Evolutionary conservation across 1,284 basidiomycete species (phyloP).

Genomic region (Athelia sp.): DNA sequence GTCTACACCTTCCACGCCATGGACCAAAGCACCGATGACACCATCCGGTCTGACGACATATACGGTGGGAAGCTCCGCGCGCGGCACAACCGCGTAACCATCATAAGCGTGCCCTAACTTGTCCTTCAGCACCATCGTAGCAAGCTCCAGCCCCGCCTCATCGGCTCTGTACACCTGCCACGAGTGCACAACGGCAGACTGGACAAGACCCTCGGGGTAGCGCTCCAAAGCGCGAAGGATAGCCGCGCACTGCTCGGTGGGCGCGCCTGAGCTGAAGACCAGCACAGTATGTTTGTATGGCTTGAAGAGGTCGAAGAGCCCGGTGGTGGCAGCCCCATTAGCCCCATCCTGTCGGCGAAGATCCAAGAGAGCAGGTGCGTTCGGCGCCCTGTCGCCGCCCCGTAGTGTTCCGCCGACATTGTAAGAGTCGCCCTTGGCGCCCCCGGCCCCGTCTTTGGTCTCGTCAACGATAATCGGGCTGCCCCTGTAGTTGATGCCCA

Average conservation of each 20-base stretch:
- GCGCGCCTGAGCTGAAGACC: conserved; percentile 20
- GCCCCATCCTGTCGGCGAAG: neutral
- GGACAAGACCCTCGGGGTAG: conserved; percentile 9
- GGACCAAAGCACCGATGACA: conserved; percentile 32
- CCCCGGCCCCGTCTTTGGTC: conserved; percentile 1
- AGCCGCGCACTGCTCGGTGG: conserved; percentile 10
- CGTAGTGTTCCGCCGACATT: conserved; percentile 7
- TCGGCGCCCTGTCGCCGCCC: conserved; percentile 22
- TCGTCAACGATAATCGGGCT: conserved; percentile 26
- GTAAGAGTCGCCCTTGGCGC: conserved; percentile 8
- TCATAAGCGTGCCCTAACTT: conserved; percentile 28
- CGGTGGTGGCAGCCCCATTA: conserved; percentile 11
- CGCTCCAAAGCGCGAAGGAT: conserved; percentile 1
- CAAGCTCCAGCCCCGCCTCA: conserved; percentile 4
- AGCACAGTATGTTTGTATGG: conserved; percentile 28
- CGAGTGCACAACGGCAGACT: conserved; percentile 15
- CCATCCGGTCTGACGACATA: conserved; percentile 32
- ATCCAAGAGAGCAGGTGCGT: conserved; percentile 12
- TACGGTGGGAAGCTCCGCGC: conserved; percentile 27
- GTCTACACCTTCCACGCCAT: conserved; percentile 21
- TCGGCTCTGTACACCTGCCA: conserved; percentile 14
- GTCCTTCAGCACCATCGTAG: conserved; percentile 31
- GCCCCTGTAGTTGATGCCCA: conserved; percentile 29
- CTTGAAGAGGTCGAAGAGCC: conserved; percentile 28
- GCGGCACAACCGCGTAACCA: conserved; percentile 27